A percentile compares a stretch with the other conserved stretches of the same genome.
Conservation (phyloP, 2,329 filamentous ascomycete genomes). For the Aaosphaeria pasadenensis region DNA sequence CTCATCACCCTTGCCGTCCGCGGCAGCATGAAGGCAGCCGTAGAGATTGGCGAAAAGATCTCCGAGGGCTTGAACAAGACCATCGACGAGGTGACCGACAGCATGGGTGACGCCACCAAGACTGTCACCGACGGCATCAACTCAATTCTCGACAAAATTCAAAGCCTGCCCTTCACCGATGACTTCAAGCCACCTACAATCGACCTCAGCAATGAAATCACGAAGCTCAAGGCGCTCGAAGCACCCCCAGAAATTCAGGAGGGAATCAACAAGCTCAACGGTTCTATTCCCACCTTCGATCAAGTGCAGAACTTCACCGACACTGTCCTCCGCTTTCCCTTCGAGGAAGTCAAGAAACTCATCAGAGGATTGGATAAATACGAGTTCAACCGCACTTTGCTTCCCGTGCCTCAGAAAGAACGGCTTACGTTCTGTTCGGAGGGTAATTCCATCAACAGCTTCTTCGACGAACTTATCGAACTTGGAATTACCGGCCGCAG, state of each 20-base stretch:
- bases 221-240: conserved; percentile 66
- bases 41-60: conserved; percentile 60
- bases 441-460: conserved; percentile 75
- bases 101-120: conserved; percentile 41
- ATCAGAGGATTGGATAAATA: conserved; percentile 71
- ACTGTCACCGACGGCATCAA: conserved; percentile 35
- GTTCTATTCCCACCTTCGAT: conserved; percentile 76
- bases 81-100: conserved; percentile 57
- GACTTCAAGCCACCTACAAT: conserved; percentile 52
- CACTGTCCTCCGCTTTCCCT: conserved; percentile 71
- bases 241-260: conserved; percentile 67
- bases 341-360: conserved; percentile 72
- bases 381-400: conserved; percentile 71
- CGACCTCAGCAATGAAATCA: conserved; percentile 63
- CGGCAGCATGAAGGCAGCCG: conserved; percentile 70
- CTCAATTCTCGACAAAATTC: conserved; percentile 38
- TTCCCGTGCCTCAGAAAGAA: conserved; percentile 82
- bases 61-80: conserved; percentile 60
- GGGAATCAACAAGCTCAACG: conserved; percentile 69
- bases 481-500: conserved; percentile 68
- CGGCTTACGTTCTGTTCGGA: conserved; percentile 83
- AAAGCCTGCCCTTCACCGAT: conserved; percentile 35
- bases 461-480: conserved; percentile 71
- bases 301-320: conserved; percentile 81
- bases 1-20: conserved; percentile 80